These are phyloP conservation scores for Colletotrichum sp. DNA, from an alignment of 2,329 filamentous ascomycete genomes.

Conservation along the genomic window DNA sequence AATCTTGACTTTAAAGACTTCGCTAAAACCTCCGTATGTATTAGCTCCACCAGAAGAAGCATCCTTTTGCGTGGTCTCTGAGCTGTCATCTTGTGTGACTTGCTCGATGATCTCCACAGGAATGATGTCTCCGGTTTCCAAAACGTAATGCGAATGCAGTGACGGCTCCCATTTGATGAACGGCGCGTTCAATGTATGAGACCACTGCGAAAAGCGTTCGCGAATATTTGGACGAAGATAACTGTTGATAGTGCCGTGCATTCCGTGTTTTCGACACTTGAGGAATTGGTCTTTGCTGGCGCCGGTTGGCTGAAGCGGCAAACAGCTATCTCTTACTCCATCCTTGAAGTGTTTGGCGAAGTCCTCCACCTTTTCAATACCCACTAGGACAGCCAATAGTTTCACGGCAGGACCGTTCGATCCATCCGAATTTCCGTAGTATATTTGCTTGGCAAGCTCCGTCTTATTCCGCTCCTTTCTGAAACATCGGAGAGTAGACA, in stretches of 20 bases:
- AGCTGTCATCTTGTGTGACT: background rate
- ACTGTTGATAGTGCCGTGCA: background rate
- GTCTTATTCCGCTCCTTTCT: background rate
- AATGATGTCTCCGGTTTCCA: background rate
- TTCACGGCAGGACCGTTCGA: background rate
- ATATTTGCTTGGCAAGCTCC: background rate
- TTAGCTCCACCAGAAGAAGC: background rate
- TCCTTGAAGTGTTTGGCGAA: background rate
- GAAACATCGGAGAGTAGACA: background rate
- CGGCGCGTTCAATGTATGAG: background rate
- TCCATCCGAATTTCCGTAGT: background rate
- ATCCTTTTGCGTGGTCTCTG: background rate
- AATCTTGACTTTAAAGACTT: slow-evolving; percentile 3
- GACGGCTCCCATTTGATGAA: background rate
- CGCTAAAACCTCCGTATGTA: background rate
- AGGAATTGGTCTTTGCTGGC: background rate
- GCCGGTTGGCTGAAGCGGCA: background rate
- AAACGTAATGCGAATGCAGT: background rate
- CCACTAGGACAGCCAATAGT: background rate
- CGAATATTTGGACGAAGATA: background rate
- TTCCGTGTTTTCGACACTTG: background rate
- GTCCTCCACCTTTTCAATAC: background rate
- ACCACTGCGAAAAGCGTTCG: background rate
- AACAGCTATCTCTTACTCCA: background rate
- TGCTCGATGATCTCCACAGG: background rate